Evolutionary conservation across 1,139 yeast genomes (phyloP), one percentile per base, ranked within the genome.

Genomic region (Geotrichum klebahnii): DNA sequence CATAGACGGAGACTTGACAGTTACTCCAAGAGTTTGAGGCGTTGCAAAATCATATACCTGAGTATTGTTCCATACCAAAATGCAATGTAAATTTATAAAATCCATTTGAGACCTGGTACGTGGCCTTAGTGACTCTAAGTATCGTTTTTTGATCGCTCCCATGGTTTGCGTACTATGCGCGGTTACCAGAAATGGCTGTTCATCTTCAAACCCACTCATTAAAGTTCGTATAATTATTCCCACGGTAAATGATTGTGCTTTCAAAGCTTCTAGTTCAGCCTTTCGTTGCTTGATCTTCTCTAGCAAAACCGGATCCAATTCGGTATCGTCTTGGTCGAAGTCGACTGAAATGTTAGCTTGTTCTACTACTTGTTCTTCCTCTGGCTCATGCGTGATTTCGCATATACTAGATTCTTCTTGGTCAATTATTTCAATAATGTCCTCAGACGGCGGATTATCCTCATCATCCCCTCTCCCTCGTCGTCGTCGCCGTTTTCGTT

Each of bases 11-110:
- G 56, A 43, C 14, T 38, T 39, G 8, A 20, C 41, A 14, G 46
- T 44, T n/a, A 59, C 57, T 8, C 53, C 52, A 14, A 59, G 47
- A 6, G 55, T 44, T 16, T 38, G 26, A 8, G 61, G 59, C 19
- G 55, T 56, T 12, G 61, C 53, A 16, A 47, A 49, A 16, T 58
- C 60, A 40, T 51, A 53, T 17, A 61, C 48, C 44, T 51, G 50
- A 16, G 56, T 49, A 22, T 51, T 53, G 16, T 55, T 53, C 52
- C 55, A 57, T 1, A 59, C 57, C 28, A 61, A 44, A 12, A 54
- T 53, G 4, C 52, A 44, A 16, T 16, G 5, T 6, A 33, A 39
- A 12, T 14, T 3, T 22, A 34, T 6, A 20, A 4, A n/a, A 1
- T 40, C 19, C 3, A 24, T 33, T 33, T 16, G 36, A 16, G 36